These are phyloP conservation scores for Triglochin maritima DNA, from an alignment of 106 monocot genomes.

Conservation along the genomic window DNA sequence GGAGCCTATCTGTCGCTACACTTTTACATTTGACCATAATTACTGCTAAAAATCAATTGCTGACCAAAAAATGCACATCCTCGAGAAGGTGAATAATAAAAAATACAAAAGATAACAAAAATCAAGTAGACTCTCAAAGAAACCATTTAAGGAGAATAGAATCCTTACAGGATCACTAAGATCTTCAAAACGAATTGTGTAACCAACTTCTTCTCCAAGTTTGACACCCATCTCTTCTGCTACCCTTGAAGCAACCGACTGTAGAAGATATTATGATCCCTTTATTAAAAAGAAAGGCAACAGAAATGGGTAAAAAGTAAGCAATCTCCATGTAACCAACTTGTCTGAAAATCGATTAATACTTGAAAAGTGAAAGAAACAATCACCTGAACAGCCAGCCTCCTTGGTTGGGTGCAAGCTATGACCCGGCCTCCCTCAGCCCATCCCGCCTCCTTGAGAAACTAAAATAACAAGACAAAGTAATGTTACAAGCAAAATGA, in stretches of 20 bases:
- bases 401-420: slow-evolving; percentile 89
- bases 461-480: slow-evolving; percentile 30
- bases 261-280: slow-evolving; percentile 1
- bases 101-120: no score
- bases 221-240: slow-evolving; percentile 96
- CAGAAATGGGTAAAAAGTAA: background rate
- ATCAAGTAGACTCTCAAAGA: no score
- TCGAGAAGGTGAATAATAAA: no score
- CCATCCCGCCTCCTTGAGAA: slow-evolving; percentile 89
- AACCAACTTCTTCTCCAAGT: slow-evolving; percentile 95
- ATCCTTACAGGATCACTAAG: slow-evolving; percentile 51
- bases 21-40: no score
- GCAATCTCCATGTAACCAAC: no score
- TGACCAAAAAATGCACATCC: no score
- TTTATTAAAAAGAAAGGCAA: background rate
- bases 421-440: slow-evolving; percentile 80
- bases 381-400: slow-evolving; percentile 84
- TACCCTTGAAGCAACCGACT: slow-evolving; percentile 88
- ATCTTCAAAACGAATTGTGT: slow-evolving; percentile 94
- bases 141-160: background rate
- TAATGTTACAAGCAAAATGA: no score
- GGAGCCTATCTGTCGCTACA: no score
- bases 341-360: no score
- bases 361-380: no score
- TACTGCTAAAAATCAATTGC: no score